Evolutionary conservation across 2,329 filamentous ascomycete species (phyloP), one percentile per base, ranked within the genome.

Genomic region (Phialemoniopsis sp.): DNA sequence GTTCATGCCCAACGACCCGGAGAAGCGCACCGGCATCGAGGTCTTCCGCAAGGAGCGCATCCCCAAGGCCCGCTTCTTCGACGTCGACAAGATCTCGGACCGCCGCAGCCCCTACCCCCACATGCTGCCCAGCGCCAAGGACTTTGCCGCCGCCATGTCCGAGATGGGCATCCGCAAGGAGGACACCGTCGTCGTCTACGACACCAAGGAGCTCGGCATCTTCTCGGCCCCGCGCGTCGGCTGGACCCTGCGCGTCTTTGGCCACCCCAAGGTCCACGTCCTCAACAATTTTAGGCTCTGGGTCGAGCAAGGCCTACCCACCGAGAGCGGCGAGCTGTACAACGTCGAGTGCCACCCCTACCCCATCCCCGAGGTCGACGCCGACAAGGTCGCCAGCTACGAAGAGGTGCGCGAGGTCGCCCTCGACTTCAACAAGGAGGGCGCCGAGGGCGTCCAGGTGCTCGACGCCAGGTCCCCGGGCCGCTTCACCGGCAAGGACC

Each of bases 221-320:
- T 95, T 98, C 67, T 93, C 87, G 52, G 93, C 91, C 2, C 93
- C 93, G 4, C 78, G 93, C 32, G 91, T 95, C 1, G 91, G 83
- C 41, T 98, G 93, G 93, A 98, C 91, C 2, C 70, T 98, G 48
- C 81, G 80, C 54, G 80, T 89, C 28, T 97, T 97, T 61, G 93
- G 93, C 2, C 93, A 98, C 60, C 71, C 80, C 33, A 84, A 80
- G 47, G 91, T 98, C 13, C 89, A 96, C 60, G 66, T 98, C 14
- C 68, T 98, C 40, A 94, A 98, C 68, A 98, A 98, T 67, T 98
- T 96, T 68, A 87, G 84, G 60, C 66, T 87, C n/a, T 98, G 90
- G 89, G 82, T 91, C 2, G 85, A 91, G 28, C 74, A 94, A 55
- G 89, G 87, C 2, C 78, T 82, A 48, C 87, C 89, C 0, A 85